phyloP scores from a whole-genome alignment of 75 land plant species.

The Adiantum capillusveneris region DNA sequence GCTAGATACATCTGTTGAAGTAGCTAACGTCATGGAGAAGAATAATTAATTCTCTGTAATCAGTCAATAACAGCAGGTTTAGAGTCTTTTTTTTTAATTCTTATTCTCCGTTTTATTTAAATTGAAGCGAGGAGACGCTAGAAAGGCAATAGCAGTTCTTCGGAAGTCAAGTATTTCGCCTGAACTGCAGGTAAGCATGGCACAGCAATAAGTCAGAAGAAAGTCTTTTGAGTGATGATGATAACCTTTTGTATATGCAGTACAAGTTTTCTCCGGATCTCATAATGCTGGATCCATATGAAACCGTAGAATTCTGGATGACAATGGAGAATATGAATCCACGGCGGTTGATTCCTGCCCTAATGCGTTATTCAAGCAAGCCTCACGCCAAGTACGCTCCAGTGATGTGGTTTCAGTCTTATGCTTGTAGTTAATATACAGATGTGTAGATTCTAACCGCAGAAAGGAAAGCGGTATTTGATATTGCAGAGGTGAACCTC shows the following conservation, averaged over 20 bases:
- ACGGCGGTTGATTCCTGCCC: conserved; percentile 86
- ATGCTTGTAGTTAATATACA: no score
- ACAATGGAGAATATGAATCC: conserved; percentile 66
- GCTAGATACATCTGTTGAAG: no score
- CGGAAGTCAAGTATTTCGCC: conserved; percentile 61
- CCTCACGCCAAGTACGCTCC: conserved; percentile 77
- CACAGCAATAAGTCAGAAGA: no score
- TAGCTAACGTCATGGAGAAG: no score
- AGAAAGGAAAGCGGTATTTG: background rate
- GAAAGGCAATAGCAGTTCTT: conserved; percentile 84
- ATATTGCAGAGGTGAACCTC: conserved; percentile 67
- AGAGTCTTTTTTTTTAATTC: no score
- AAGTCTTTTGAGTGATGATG: no score
- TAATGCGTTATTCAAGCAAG: conserved; percentile 93
- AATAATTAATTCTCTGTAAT: no score
- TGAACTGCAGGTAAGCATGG: conserved; percentile 88
- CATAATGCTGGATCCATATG: conserved; percentile 94
- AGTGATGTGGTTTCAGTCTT: conserved; percentile 2
- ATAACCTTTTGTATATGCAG: conserved; percentile 21
- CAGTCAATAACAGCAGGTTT: no score
- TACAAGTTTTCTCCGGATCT: conserved; percentile 94
- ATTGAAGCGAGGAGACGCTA: conserved; percentile 84
- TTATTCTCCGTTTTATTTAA: no score
- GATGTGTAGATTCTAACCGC: no score
- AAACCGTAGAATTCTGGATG: conserved; percentile 97